Evolutionary conservation across 768 basidiomycete genomes (phyloP), one percentile per base, ranked within the genome.

Genomic region (Candolleomyces eurysporus): DNA sequence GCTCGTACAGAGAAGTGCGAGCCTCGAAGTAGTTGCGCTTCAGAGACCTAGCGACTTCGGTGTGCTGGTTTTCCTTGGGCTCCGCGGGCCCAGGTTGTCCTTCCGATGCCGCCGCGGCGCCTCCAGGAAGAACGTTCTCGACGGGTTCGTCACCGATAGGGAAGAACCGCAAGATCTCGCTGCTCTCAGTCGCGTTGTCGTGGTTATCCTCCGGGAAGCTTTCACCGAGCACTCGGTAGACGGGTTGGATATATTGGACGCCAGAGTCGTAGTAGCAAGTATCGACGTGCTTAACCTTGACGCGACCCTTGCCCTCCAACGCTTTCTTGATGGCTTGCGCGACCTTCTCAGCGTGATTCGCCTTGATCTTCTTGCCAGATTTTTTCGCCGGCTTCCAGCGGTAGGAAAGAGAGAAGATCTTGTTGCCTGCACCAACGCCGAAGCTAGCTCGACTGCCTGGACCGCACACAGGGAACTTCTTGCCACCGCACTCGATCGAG

Each of bases 251-350:
- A 40, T 46, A 58, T 8, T 21, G 7, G 13, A 2, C 8, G 16
- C 49, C 57, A n/a, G 49, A 43, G 42, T 62, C 61, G 57, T 62
- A 62, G 45, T 43, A 62, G 46, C 61, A 62, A 19, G 58, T 49
- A 4, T 62, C 57, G 46, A 62, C 45, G 19, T 51, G 26, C 10
- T 62, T 17, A 22, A 62, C 51, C n/a, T 52, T 55, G 48, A 62
- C 53, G 26, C 7, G 19, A 16, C 43, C 42, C 31, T 52, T 59
- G n/a, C 49, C 17, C 26, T 51, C 50, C n/a, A 62, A 48, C 14
- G n/a, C 21, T 9, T 39, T 13, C 51, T 58, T 62, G 51, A 62
- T 53, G 14, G 17, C 11, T n/a, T 46, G 36, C 36, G 42, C 19
- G 30, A 48, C 31, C 7, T 14, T 31, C 7, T 31, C 31, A 19